Conservation (phyloP, 2,329 filamentous ascomycete species). For the Monilinia fructicola region DNA sequence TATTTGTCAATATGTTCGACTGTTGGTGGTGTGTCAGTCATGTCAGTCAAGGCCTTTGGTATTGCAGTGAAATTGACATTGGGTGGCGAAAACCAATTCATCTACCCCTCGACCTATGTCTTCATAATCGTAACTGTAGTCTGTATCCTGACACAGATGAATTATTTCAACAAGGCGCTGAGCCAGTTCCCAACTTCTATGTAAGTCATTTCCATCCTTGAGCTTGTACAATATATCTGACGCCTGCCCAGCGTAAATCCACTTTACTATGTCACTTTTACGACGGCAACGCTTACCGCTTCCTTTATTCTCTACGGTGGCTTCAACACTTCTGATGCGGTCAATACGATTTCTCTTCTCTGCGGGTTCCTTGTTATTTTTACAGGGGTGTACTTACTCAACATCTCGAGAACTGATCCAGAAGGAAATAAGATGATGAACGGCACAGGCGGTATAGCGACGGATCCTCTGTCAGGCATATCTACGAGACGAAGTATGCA, state of each 20-base stretch:
- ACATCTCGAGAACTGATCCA: constrained; percentile 89
- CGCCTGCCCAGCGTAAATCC: constrained; percentile 60
- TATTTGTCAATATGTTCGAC: constrained; percentile 98
- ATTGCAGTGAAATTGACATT: constrained; percentile 96
- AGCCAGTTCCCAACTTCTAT: constrained; percentile 97
- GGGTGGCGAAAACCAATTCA: constrained; percentile 91
- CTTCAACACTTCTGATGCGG: constrained; percentile 90
- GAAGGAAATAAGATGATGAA: constrained; percentile 69
- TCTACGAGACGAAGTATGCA: constrained; percentile 95
- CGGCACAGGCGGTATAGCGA: constrained; percentile 76
- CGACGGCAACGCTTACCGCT: constrained; percentile 87
- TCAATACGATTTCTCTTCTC: constrained; percentile 89
- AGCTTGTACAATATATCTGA: constrained; percentile 4
- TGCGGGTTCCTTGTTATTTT: constrained; percentile 95
- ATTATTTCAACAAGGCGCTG: constrained; percentile 98
- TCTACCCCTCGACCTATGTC: constrained; percentile 92
- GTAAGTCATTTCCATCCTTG: constrained; percentile 53
- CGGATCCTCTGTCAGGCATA: constrained; percentile 84
- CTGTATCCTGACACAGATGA: constrained; percentile 98
- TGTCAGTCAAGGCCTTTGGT: constrained; percentile 98
- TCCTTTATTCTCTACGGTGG: constrained; percentile 95
- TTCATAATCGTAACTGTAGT: constrained; percentile 91
- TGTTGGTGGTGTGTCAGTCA: constrained; percentile 94
- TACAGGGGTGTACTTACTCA: constrained; percentile 90
- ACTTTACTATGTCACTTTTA: constrained; percentile 95